These are phyloP conservation scores for Venturia nashicola DNA, from an alignment of 2,329 filamentous ascomycete genomes.

Conservation along the genomic window DNA sequence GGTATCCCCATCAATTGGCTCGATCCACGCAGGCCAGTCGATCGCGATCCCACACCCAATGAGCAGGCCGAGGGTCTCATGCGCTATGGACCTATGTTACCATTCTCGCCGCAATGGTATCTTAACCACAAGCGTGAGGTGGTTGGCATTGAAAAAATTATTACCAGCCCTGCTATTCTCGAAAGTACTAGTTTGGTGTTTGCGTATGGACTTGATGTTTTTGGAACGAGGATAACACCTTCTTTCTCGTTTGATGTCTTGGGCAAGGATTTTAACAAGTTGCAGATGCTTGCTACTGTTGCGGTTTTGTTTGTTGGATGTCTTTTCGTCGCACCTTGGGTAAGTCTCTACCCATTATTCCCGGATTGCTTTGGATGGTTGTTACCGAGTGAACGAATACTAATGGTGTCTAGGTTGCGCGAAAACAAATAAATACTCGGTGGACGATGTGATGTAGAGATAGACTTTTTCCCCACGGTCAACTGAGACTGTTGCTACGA, in stretches of 20 bases:
- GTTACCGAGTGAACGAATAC: constrained; percentile 8
- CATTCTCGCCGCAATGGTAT: constrained; percentile 71
- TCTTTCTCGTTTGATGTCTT: constrained; percentile 86
- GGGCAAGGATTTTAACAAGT: constrained; percentile 86
- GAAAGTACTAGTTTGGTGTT: constrained; percentile 89
- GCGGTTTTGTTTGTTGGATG: constrained; percentile 64
- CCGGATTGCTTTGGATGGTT: neutral
- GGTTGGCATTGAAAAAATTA: constrained; percentile 58
- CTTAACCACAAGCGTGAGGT: constrained; percentile 76
- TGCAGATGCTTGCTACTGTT: constrained; percentile 74
- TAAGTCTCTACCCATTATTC: neutral
- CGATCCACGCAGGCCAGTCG: constrained; percentile 76
- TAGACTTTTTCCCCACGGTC: neutral
- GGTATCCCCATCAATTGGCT: constrained; percentile 68
- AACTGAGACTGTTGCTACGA: neutral
- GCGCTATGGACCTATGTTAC: constrained; percentile 62
- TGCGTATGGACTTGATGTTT: constrained; percentile 75
- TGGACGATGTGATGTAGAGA: constrained; percentile 36
- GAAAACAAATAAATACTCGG: constrained; percentile 55
- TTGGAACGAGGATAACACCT: constrained; percentile 74
- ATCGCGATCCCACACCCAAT: constrained; percentile 64
- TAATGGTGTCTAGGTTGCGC: constrained; percentile 30
- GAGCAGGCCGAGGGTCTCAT: constrained; percentile 77
- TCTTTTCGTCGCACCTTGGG: constrained; percentile 57
- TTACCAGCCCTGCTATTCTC: constrained; percentile 64